These are phyloP conservation scores for Macaranga tanarius DNA, from an alignment of 441 rosid species.

Conservation along the genomic window DNA sequence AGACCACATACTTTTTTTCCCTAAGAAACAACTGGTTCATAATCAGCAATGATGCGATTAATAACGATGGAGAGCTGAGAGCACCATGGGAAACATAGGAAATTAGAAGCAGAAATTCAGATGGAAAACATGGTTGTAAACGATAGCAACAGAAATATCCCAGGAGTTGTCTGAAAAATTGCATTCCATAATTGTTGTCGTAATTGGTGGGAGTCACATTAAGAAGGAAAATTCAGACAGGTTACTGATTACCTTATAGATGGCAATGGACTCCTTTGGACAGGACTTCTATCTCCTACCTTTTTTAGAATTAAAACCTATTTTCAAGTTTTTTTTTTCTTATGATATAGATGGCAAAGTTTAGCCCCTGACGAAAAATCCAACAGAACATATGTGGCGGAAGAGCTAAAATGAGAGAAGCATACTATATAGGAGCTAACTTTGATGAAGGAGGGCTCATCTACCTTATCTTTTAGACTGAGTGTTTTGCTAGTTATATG, in stretches of 20 bases:
- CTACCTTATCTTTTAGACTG: background rate
- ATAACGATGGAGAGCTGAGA: background rate
- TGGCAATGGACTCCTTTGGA: background rate
- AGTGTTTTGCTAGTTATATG: background rate
- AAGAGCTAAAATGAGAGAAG: background rate
- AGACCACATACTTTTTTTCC: background rate
- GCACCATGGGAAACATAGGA: background rate
- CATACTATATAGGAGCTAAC: background rate
- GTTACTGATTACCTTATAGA: background rate
- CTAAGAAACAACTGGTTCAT: background rate
- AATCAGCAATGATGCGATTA: background rate
- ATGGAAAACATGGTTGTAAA: background rate
- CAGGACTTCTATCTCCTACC: background rate
- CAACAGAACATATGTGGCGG: no score
- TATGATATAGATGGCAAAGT: background rate
- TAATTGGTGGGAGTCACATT: background rate
- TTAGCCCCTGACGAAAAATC: background rate
- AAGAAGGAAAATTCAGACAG: background rate
- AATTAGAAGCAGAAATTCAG: background rate
- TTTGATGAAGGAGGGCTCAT: background rate
- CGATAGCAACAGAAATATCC: background rate
- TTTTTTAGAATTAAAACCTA: no score
- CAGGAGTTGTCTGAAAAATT: background rate
- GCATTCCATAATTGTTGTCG: background rate
- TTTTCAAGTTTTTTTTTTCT: background rate